phyloP scores from a whole-genome alignment of 139 green algal species.

The Edaphochlamys debaryana region DNA sequence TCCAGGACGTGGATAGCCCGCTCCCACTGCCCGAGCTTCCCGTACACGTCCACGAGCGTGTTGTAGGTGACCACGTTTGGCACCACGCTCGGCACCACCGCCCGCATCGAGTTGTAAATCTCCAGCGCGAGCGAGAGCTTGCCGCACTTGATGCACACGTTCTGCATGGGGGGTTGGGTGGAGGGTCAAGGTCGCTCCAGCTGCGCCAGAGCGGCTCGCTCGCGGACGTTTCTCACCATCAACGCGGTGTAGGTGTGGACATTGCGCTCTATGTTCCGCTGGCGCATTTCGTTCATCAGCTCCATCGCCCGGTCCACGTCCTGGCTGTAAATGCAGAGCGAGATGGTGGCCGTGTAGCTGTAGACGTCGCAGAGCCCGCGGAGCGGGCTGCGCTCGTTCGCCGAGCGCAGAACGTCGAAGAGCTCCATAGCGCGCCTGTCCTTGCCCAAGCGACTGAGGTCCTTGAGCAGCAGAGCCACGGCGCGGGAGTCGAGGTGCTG shows the following conservation, averaged over 20 bases:
- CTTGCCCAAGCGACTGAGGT: slow-evolving; percentile 70
- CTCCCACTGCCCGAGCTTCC: slow-evolving; percentile 81
- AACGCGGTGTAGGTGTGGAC: slow-evolving; percentile 89
- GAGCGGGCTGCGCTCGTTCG: slow-evolving; percentile 63
- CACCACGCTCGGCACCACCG: slow-evolving; percentile 38
- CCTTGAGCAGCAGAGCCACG: slow-evolving; percentile 80
- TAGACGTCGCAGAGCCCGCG: slow-evolving; percentile 81
- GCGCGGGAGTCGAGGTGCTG: slow-evolving; percentile 81
- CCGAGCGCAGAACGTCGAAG: slow-evolving; percentile 79
- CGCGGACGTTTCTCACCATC: slow-evolving; percentile 56
- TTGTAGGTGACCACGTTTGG: slow-evolving; percentile 76
- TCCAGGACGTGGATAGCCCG: slow-evolving; percentile 66
- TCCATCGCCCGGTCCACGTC: slow-evolving; percentile 80
- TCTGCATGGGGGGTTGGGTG: slow-evolving; percentile 31
- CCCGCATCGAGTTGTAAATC: slow-evolving; percentile 76
- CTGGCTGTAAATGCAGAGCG: slow-evolving; percentile 78
- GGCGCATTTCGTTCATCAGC: slow-evolving; percentile 78
- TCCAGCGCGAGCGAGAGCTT: slow-evolving; percentile 74
- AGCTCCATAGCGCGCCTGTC: slow-evolving; percentile 76
- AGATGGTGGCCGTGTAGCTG: slow-evolving; percentile 87
- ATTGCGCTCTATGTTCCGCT: slow-evolving; percentile 74
- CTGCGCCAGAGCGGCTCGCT: too few relatives aligned
- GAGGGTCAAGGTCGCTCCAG: too few relatives aligned
- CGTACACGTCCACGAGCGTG: slow-evolving; percentile 75
- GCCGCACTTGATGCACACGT: slow-evolving; percentile 83